Evolutionary conservation across 192 early-diverging fungal species (phyloP), one percentile per base, ranked within the genome.

Genomic region (Geranomyces variabilis): DNA sequence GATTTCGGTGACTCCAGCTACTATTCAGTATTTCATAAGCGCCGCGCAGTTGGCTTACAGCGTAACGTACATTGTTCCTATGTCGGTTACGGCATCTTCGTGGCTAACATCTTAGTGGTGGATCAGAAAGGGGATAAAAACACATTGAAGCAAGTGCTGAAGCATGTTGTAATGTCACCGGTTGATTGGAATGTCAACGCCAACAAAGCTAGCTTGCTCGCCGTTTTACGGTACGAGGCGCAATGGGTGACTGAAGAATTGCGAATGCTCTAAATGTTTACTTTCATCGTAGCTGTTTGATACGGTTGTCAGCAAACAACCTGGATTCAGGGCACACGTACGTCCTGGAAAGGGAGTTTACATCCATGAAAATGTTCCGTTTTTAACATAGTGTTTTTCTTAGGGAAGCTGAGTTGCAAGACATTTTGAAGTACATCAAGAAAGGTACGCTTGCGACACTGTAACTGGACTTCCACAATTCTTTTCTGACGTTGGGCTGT

Each of bases 31-130:
- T 15, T 67, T 74, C 34, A 53, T 74, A 29, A 44, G 51, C 43
- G 72, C 72, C 4, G 72, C 72, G 19, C 62, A 74, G 43, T 36
- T 51, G 24, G 72, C 64, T 33, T 74, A 43, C 72, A 67, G 67
- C 7, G 58, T 60, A 22, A 46, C 21, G 15, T 15, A 15, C 36
- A n/a, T n/a, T n/a, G n/a, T 41, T 41, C 36, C 3, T 3, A 41
- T 61, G 7, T 7, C 59, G 19, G 59, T 10, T 61, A 8, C 10
- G 17, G 7, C 17, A 31, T 5, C 31, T n/a, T 19, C 26, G 10
- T 22, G 15, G 56, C n/a, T 26, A 26, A 26, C 56, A 17, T 22
- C 10, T 58, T n/a, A n/a, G n/a, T n/a, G n/a, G 36, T 10, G 36
- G 36, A 21, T 34, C 29, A 60, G 64, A 74, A 74, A 66, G 72